Conservation (phyloP, 345 rosid species). For the Salix udensis region DNA sequence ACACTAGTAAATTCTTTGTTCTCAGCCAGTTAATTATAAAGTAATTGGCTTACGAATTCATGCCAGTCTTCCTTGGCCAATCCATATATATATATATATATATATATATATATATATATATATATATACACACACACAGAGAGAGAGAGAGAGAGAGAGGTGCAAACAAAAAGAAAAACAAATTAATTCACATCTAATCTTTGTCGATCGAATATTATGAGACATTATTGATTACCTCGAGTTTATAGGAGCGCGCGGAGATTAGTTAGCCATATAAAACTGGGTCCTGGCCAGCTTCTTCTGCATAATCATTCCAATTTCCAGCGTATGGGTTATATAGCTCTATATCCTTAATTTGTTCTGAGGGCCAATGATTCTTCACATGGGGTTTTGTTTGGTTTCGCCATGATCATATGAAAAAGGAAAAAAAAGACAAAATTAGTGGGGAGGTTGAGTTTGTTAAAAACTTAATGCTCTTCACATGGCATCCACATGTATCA, state of each 20-base stretch:
- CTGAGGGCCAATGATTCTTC: constrained; percentile 34
- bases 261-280: neutral
- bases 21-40: neutral
- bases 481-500: constrained; percentile 52
- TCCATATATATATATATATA: too few species aligned
- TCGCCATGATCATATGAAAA: constrained; percentile 12
- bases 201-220: constrained; percentile 9
- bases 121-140: too few species aligned
- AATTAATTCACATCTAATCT: constrained; percentile 3
- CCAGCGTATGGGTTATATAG: constrained; percentile 15
- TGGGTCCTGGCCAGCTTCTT: neutral
- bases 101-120: too few species aligned
- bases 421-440: neutral
- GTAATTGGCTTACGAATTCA: neutral
- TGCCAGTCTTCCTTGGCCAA: neutral
- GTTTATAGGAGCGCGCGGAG: neutral
- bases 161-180: constrained; percentile 5
- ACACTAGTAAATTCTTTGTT: neutral
- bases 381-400: constrained; percentile 42
- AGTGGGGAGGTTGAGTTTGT: constrained; percentile 25
- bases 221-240: neutral
- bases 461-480: constrained; percentile 31
- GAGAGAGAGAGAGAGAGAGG: neutral
- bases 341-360: constrained; percentile 19
- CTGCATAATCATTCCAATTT: constrained; percentile 11